phyloP scores from a whole-genome alignment of 129 eudicot genomes.

The Calendula officinalis region DNA sequence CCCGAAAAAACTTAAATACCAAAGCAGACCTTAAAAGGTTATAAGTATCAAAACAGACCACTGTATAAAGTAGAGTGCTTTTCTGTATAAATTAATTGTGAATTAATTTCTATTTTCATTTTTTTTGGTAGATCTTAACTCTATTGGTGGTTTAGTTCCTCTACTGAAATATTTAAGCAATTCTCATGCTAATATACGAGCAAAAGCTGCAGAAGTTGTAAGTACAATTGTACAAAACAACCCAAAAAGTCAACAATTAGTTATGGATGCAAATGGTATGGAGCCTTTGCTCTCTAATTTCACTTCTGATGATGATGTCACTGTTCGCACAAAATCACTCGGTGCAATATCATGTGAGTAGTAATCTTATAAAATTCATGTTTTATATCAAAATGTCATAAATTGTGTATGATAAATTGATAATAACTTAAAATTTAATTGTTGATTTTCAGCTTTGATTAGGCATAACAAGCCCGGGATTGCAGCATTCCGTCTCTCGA shows the following conservation, averaged over 20 bases:
- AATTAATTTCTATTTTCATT: background rate
- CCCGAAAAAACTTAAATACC: too few relatives aligned
- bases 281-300: constrained; percentile 71
- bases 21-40: too few relatives aligned
- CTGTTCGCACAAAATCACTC: constrained; percentile 76
- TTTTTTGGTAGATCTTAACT: constrained; percentile 62
- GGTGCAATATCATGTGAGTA: constrained; percentile 91
- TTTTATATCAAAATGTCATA: background rate
- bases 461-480: constrained; percentile 81
- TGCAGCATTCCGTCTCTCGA: constrained; percentile 84
- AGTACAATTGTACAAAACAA: constrained; percentile 88
- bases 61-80: too few relatives aligned
- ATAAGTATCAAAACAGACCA: too few relatives aligned
- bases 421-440: constrained; percentile 3
- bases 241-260: constrained; percentile 88
- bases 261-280: constrained; percentile 92
- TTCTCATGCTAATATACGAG: constrained; percentile 78
- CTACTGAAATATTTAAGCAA: constrained; percentile 69
- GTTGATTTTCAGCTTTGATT: constrained; percentile 62
- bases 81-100: too few relatives aligned
- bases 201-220: constrained; percentile 93
- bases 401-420: background rate
- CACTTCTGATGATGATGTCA: constrained; percentile 73
- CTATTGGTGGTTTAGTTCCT: constrained; percentile 82
- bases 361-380: background rate